A percentile compares a stretch with the other conserved stretches of the same genome.
Conservation (phyloP, 176 grass and related monocot genomes). For the Triticum monococcum region DNA sequence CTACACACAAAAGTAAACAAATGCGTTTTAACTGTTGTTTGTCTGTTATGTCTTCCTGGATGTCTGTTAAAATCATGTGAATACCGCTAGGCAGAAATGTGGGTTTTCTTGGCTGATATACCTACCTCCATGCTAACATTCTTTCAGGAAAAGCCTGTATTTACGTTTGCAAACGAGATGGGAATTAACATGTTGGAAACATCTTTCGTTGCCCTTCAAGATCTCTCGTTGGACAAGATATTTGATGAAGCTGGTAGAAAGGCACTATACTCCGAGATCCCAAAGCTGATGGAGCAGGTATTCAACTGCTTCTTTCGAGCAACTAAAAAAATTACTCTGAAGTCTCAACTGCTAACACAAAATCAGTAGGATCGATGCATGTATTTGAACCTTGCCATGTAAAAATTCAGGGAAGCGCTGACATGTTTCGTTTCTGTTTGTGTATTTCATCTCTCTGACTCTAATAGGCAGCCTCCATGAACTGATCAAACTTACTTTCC, state of each 20-base stretch:
- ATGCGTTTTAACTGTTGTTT: not conserved
- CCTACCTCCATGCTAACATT: slow-evolving; percentile 14
- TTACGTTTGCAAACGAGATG: slow-evolving; percentile 93
- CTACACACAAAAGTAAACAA: not conserved
- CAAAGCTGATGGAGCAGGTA: slow-evolving; percentile 99
- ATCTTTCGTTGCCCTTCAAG: slow-evolving; percentile 86
- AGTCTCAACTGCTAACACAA: not conserved
- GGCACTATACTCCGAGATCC: slow-evolving; percentile 55
- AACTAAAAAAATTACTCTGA: not conserved
- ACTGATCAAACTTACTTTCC: not conserved
- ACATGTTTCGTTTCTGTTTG: too few relatives aligned
- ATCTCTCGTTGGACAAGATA: slow-evolving; percentile 91
- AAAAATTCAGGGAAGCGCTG: not conserved
- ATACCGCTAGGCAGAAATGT: not conserved
- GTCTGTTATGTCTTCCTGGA: not conserved
- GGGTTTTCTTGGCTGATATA: slow-evolving; percentile 12
- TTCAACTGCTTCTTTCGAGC: slow-evolving; percentile 8
- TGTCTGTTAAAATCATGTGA: not conserved
- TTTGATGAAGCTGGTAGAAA: slow-evolving; percentile 81
- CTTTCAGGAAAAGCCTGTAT: slow-evolving; percentile 70
- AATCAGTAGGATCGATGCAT: not conserved
- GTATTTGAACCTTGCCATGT: not conserved
- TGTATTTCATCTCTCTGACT: not conserved
- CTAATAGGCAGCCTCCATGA: not conserved
- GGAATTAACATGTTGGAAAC: slow-evolving; percentile 99